Evolutionary conservation across 2,329 filamentous ascomycete species (phyloP), one percentile per base, ranked within the genome.

Genomic region (Pseudogymnoascus sp.): DNA sequence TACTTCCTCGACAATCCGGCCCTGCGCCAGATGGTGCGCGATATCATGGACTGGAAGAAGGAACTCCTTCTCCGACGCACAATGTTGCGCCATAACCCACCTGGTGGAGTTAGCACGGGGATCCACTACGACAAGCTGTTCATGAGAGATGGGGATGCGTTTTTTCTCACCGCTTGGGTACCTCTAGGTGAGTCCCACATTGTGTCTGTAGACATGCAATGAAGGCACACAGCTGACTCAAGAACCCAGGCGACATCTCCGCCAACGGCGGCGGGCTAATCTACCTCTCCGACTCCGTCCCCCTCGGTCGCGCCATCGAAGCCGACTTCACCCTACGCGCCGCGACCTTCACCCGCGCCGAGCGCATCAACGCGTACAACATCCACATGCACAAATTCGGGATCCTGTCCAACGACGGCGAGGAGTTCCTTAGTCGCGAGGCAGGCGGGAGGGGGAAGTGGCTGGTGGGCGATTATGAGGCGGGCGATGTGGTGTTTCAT

Each of bases 51-150:
- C 2, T 86, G 84, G 83, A 79, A 77, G 0, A 76, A 80, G 0
- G 70, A 79, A 51, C 82, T 80, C 0, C 69, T 83, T 7, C 72
- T 82, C 14, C 73, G 74, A 25, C 73, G 80, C 37, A 79, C 78
- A 3, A 67, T 83, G 21, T 68, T 83, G 61, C 74, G 81, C 25
- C 81, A 81, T 65, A 82, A 82, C 64, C 78, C 79, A 0, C 80
- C 80, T 1, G 77, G 78, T 0, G 79, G 78, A 13, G 80, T 81
- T 65, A 78, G 80, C 0, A 83, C 81, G 65, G 80, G 79, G 0
- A 79, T 83, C 5, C 81, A 83, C 65, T 83, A 83, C 67, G 80
- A 83, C 68, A 80, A 83, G 70, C 43, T 83, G 25, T 83, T 82
- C 67, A 67, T 83, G 37, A 69, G 80, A 7, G 69, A 81, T 69